Percentiles rank a stretch among this genome's conserved stretches.
These are phyloP conservation scores for Neodidymelliopsis sp. DNA, from an alignment of 2,329 filamentous ascomycete species.

Conservation along the genomic window DNA sequence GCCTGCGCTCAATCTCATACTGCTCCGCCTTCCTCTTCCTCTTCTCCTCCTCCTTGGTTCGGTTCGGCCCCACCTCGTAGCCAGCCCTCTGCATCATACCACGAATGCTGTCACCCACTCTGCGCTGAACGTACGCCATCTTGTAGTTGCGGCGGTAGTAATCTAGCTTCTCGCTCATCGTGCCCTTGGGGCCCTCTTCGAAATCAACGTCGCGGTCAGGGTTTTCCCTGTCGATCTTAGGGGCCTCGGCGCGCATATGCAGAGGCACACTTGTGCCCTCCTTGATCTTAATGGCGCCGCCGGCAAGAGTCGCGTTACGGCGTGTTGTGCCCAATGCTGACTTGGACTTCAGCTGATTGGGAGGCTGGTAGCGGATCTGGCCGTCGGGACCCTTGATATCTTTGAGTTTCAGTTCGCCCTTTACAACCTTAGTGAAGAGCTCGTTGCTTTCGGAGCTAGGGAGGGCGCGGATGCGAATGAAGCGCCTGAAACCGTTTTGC, in stretches of 20 bases:
- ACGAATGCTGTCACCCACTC: slow-evolving; percentile 22
- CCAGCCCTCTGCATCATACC: slow-evolving; percentile 24
- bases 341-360: slow-evolving; percentile 16
- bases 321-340: slow-evolving; percentile 11
- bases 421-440: slow-evolving; percentile 36
- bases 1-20: slow-evolving; percentile 37
- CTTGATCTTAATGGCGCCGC: slow-evolving; percentile 34
- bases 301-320: slow-evolving; percentile 21
- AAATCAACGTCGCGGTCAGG: slow-evolving; percentile 35
- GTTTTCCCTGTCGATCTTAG: slow-evolving; percentile 23
- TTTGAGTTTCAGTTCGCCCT: slow-evolving; percentile 36
- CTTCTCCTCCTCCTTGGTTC: slow-evolving; percentile 29
- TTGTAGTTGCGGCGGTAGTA: slow-evolving; percentile 40
- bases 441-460: slow-evolving; percentile 35
- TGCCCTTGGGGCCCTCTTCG: slow-evolving; percentile 30
- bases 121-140: slow-evolving; percentile 26
- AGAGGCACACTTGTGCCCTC: slow-evolving; percentile 31
- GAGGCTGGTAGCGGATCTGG: slow-evolving; percentile 41
- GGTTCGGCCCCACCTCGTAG: slow-evolving; percentile 25
- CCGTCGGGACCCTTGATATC: slow-evolving; percentile 33
- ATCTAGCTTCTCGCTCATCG: slow-evolving; percentile 29
- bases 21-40: slow-evolving; percentile 38
- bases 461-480: slow-evolving; percentile 45
- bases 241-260: slow-evolving; percentile 29
- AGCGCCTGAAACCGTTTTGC: slow-evolving; percentile 44